Conservation (phyloP, 2,329 filamentous ascomycete genomes). For the Ascomycota sp. region DNA sequence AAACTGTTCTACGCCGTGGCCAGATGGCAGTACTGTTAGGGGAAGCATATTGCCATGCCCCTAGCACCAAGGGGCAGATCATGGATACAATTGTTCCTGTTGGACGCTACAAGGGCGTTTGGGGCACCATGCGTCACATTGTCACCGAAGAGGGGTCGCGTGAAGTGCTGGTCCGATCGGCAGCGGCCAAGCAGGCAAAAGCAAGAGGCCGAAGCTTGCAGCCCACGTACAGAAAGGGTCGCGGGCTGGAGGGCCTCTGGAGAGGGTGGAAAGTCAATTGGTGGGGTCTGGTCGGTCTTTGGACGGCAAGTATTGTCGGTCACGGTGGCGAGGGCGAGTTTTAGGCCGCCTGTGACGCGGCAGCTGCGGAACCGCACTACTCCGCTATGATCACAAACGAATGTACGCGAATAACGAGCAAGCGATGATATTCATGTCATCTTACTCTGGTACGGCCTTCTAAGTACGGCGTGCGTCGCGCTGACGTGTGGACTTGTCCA, state of each 20-base stretch:
- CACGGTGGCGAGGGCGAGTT: slow-evolving; percentile 41
- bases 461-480: too few relatives aligned
- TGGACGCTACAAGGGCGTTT: slow-evolving; percentile 63
- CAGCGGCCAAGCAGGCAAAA: slow-evolving; percentile 13
- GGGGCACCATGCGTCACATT: slow-evolving; percentile 84
- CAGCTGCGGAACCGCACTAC: slow-evolving; percentile 9
- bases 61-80: slow-evolving; percentile 19
- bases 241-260: slow-evolving; percentile 49
- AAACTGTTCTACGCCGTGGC: slow-evolving; percentile 76
- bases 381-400: slow-evolving; percentile 15
- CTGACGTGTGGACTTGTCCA: neutral
- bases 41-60: slow-evolving; percentile 27
- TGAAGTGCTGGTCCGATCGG: slow-evolving; percentile 17
- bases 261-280: slow-evolving; percentile 60
- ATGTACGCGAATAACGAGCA: slow-evolving; percentile 7
- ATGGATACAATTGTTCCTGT: slow-evolving; percentile 61
- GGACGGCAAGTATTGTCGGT: slow-evolving; percentile 46
- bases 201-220: slow-evolving; percentile 10
- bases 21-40: slow-evolving; percentile 55
- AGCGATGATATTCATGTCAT: slow-evolving; percentile 10
- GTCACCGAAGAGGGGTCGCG: slow-evolving; percentile 60
- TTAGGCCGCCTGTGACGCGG: slow-evolving; percentile 9
- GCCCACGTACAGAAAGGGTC: slow-evolving; percentile 31
- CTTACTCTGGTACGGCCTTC: neutral
- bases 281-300: slow-evolving; percentile 57